Percentiles rank a stretch among this genome's conserved stretches.
Conservation (phyloP, 2,329 filamentous ascomycete genomes). For the Diaporthe amygdali region DNA sequence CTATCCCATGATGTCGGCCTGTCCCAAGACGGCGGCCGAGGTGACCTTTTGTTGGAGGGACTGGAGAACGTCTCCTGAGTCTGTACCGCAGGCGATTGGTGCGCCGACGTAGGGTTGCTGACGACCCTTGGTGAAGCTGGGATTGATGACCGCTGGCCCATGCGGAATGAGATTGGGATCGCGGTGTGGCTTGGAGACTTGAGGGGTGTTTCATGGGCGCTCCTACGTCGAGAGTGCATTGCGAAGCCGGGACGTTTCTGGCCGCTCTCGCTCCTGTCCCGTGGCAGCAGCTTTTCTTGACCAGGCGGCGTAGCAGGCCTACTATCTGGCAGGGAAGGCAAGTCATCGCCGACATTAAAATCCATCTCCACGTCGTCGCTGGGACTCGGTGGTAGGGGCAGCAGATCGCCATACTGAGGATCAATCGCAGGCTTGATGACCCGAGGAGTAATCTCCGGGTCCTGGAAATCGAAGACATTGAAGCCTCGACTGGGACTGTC, state of each 20-base stretch:
- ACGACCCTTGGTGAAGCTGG: constrained; percentile 48
- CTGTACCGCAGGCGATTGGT: constrained; percentile 24
- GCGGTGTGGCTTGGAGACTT: constrained; percentile 63
- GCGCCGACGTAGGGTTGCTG: constrained; percentile 43
- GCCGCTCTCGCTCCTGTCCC: constrained; percentile 38
- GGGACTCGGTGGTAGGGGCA: constrained; percentile 67
- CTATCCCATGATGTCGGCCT: constrained; percentile 68
- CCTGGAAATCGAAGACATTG: constrained; percentile 48
- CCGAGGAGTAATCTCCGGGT: constrained; percentile 61
- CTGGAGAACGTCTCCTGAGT: constrained; percentile 3
- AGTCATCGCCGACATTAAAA: constrained; percentile 39
- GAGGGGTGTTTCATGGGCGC: constrained; percentile 50
- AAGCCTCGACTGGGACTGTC: constrained; percentile 31
- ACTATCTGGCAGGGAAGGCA: constrained; percentile 65
- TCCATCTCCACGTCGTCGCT: constrained; percentile 52
- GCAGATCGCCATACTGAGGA: constrained; percentile 68
- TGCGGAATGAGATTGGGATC: constrained; percentile 61
- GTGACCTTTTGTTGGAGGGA: not conserved
- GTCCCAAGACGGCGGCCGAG: constrained; percentile 26
- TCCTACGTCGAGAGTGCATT: constrained; percentile 54
- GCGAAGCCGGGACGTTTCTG: constrained; percentile 15
- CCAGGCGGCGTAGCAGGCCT: constrained; percentile 62
- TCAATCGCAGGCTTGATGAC: constrained; percentile 70
- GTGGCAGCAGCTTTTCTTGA: constrained; percentile 45
- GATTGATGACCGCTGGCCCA: constrained; percentile 49